Base-by-base conservation (phyloP, 2,329 filamentous ascomycete genomes). In the Aspergillus sergii region DNA sequence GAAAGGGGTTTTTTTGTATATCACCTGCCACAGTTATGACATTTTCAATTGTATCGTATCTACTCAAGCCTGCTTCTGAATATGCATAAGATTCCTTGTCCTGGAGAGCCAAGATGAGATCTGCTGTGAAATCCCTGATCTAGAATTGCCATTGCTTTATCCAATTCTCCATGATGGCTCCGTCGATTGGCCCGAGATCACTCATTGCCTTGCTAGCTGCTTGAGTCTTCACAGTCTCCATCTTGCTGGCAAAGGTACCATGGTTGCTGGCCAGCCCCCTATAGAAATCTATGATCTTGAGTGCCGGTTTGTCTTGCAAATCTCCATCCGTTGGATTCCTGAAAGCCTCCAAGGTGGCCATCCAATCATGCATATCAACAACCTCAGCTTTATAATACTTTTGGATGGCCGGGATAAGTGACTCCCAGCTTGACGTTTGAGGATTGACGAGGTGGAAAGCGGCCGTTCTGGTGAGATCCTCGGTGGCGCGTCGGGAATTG, bases 271-370 rank as follows among this genome's bases (percentile, higher is more conserved):
- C 11, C 21, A 48, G 8, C 0, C 45, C 45, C n/a, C 3, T 10
- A 48, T 48, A 48, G 11, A 48, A 48, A 21, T 48, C 45, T 48
- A 48, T n/a, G 45, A 48, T 48, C 11, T 48, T 23, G n/a, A 48
- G 21, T 4, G 45, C 45, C 11, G 45, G 45, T 9, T 26, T 48
- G 45, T 48, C 21, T 21, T 23, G 45, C 21, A 48, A 21, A 26
- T 48, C 45, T 2, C 11, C 21, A 48, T 48, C 45, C n/a, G 45
- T 48, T 26, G 45, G 45, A 48, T 48, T 48, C 2, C n/a, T 26
- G 5, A 48, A 21, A 11, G 11, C n/a, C 45, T 23, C 21, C 21
- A 48, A 48, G 11, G 12, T 21, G 16, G 45, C 21, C 11, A 48
- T 48, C 45, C 45, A 48, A 21, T 23, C 45, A 26, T 48, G 21